Evolutionary conservation across 1,139 yeast genomes (phyloP), one percentile per base, ranked within the genome.

Genomic region (Yamadazyma siamensis): DNA sequence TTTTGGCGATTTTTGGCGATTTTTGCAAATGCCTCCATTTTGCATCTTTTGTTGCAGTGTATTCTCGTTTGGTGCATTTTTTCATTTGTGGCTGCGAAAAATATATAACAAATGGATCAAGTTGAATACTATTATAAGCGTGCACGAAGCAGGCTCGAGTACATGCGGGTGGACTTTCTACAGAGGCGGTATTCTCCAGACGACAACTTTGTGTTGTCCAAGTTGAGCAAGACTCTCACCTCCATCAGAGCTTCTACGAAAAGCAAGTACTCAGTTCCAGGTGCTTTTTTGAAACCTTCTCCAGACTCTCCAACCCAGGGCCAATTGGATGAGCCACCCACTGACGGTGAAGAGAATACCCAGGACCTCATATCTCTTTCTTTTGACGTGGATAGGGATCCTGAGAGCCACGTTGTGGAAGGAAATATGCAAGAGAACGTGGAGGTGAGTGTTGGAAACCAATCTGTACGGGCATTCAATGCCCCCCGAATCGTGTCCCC

Each of bases 121-220:
- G 5, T 39, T 7, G 37, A 35, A 10, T 38, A 35, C 15, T 39
- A 41, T n/a, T 36, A 29, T 28, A 57, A 48, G 32, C 50, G 52
- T 17, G 31, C 52, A 10, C 49, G 55, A 31, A 58, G 51, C 40
- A 50, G 52, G 25, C 39, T 56, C 15, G 55, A 52, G 31, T 64
- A 62, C 35, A 46, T 56, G 11, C 51, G 53, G 28, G 57, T 69
- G 15, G 65, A 61, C 29, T 58, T 61, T 31, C 56, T 61, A 30
- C 70, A 65, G 31, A 59, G 58, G 43, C 68, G 64, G 53, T 71
- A 72, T 46, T 65, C 61, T 45, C 49, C 56, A 20, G 48, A 59
- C 22, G 50, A 50, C 16, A 60, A 64, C 35, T 58, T 71, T 4
- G 56, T 72, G 10, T 65, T 66, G 13, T 44, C 64, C 11, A 62